Percentiles rank a stretch among this genome's conserved stretches.
Evolutionary conservation across 768 basidiomycete species (phyloP).

Genomic region (Pulveroboletus sp.): DNA sequence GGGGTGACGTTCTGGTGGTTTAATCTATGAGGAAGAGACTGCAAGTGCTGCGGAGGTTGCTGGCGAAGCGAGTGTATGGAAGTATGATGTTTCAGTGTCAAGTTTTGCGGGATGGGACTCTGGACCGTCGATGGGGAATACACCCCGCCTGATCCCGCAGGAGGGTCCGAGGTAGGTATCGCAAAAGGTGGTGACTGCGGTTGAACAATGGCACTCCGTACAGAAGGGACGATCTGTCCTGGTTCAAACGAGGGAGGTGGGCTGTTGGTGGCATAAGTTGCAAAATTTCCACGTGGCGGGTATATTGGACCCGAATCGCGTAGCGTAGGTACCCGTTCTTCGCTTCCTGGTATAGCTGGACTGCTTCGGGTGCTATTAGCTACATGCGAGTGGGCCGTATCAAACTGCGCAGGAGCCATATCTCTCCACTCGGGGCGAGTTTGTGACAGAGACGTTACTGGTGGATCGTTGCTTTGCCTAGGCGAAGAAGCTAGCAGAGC

Average conservation of each 20-base stretch:
- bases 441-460: slow-evolving; percentile 3
- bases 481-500: neutral
- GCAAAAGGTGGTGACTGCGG: slow-evolving; percentile 22
- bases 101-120: slow-evolving; percentile 4
- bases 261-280: slow-evolving; percentile 7
- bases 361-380: slow-evolving; percentile 1
- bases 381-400: slow-evolving; percentile 3
- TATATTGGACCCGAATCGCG: slow-evolving; percentile 17
- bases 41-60: slow-evolving; percentile 18
- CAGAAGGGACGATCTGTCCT: slow-evolving; percentile 34
- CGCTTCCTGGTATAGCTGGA: slow-evolving; percentile 5
- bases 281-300: slow-evolving; percentile 25
- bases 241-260: slow-evolving; percentile 35
- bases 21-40: slow-evolving; percentile 9
- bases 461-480: slow-evolving; percentile 1
- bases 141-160: slow-evolving; percentile 14
- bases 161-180: slow-evolving; percentile 17
- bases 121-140: slow-evolving; percentile 16
- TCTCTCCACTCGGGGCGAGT: slow-evolving; percentile 4
- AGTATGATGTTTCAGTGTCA: slow-evolving; percentile 17
- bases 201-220: slow-evolving; percentile 35
- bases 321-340: slow-evolving; percentile 16
- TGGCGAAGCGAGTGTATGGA: slow-evolving; percentile 29
- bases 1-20: slow-evolving; percentile 9
- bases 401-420: neutral